phyloP scores from a whole-genome alignment of 345 rosid species.

The Lepidium didymum region DNA sequence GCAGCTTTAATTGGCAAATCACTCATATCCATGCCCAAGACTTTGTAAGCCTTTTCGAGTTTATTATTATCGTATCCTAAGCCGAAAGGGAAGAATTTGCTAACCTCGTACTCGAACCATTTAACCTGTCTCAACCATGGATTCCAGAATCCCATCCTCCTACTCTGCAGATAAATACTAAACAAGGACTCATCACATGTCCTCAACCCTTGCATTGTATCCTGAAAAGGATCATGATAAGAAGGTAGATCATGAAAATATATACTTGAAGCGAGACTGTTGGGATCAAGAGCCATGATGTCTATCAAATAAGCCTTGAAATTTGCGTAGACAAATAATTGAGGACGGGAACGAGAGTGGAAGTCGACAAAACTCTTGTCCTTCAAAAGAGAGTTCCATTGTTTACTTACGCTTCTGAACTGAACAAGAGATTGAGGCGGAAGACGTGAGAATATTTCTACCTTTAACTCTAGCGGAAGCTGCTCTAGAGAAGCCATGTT shows the following conservation, averaged over 20 bases:
- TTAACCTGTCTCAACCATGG: neutral
- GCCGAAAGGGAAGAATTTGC: neutral
- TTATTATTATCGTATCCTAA: neutral
- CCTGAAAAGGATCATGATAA: neutral
- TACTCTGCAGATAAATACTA: neutral
- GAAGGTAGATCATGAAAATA: neutral
- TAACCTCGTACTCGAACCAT: neutral
- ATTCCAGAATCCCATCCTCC: neutral
- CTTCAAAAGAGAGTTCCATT: neutral
- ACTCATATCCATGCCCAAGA: neutral
- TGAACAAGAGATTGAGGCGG: neutral
- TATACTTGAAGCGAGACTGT: neutral
- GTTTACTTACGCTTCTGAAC: neutral
- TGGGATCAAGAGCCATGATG: no score
- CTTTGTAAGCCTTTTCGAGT: neutral
- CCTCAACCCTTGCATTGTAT: neutral
- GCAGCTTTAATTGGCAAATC: neutral
- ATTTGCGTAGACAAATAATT: neutral
- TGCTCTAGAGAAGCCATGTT: neutral
- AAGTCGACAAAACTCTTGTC: neutral
- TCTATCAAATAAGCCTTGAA: no score
- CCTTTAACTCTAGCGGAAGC: neutral
- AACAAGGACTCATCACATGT: neutral
- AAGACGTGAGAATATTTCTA: neutral
- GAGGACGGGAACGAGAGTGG: neutral